These are phyloP conservation scores for Prunus yedoensis DNA, from an alignment of 331 rosid genomes.

Conservation along the genomic window DNA sequence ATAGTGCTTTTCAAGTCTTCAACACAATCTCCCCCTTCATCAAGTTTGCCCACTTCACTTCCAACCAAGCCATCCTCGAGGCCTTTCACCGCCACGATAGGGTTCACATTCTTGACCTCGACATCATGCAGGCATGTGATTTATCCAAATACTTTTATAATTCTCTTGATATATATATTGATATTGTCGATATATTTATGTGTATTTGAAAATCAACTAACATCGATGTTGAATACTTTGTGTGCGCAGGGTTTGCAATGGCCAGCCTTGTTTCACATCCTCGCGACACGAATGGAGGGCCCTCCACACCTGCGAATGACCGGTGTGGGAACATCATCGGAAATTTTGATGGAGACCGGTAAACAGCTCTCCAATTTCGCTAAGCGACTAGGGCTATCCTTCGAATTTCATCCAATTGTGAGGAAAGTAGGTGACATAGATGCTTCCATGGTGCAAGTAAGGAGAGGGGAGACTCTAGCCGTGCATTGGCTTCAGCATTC, in stretches of 20 bases:
- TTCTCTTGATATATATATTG: too few relatives aligned
- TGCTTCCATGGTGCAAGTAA: slow-evolving; percentile 41
- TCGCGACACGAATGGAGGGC: slow-evolving; percentile 69
- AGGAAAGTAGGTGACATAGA: slow-evolving; percentile 49
- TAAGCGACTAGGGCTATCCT: slow-evolving; percentile 59
- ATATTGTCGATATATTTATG: neutral
- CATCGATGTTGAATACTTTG: neutral
- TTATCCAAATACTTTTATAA: too few relatives aligned
- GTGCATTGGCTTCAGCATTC: slow-evolving; percentile 88
- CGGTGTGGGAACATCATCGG: slow-evolving; percentile 65
- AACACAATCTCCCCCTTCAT: slow-evolving; percentile 76
- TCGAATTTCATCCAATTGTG: slow-evolving; percentile 62
- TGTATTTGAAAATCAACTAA: neutral
- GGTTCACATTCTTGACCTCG: slow-evolving; percentile 77
- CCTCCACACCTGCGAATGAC: slow-evolving; percentile 65
- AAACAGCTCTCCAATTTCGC: slow-evolving; percentile 63
- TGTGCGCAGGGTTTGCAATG: slow-evolving; percentile 69
- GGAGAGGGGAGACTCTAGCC: slow-evolving; percentile 57
- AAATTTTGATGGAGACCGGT: slow-evolving; percentile 62
- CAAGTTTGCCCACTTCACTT: slow-evolving; percentile 83
- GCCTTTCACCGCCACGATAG: slow-evolving; percentile 47
- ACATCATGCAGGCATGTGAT: slow-evolving; percentile 67
- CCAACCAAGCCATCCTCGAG: slow-evolving; percentile 85
- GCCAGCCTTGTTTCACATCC: slow-evolving; percentile 82
- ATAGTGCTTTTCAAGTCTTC: slow-evolving; percentile 65